Percentiles rank a stretch among this genome's conserved stretches.
Evolutionary conservation across 2,329 filamentous ascomycete species (phyloP).

Genomic region (Pyrenophora seminiperda): DNA sequence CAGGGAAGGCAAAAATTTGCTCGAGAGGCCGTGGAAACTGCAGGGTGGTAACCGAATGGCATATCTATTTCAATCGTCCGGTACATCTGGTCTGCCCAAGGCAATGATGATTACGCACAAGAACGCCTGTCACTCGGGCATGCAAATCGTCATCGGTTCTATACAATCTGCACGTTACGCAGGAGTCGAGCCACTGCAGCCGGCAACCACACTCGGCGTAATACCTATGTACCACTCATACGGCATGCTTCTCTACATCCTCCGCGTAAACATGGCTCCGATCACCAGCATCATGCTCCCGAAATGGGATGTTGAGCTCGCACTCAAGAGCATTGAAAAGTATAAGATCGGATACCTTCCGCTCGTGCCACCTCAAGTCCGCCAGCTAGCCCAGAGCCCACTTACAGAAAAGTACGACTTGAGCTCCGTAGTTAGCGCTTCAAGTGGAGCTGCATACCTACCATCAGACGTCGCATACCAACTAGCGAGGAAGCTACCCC

Average conservation of each 20-base stretch:
- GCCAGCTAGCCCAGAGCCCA: slow-evolving; percentile 34
- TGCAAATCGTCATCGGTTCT: slow-evolving; percentile 33
- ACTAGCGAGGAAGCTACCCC: slow-evolving; percentile 35
- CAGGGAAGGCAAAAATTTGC: slow-evolving; percentile 21
- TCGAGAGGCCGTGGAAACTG: slow-evolving; percentile 26
- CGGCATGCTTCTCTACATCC: slow-evolving; percentile 41
- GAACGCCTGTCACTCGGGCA: slow-evolving; percentile 33
- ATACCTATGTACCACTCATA: slow-evolving; percentile 43
- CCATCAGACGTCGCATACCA: slow-evolving; percentile 37
- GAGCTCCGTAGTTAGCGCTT: slow-evolving; percentile 27
- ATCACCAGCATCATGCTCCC: slow-evolving; percentile 34
- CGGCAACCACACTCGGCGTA: slow-evolving; percentile 26
- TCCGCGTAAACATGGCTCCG: slow-evolving; percentile 32
- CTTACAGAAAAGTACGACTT: slow-evolving; percentile 38
- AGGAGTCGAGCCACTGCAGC: slow-evolving; percentile 29
- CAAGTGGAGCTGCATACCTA: slow-evolving; percentile 37
- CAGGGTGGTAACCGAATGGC: slow-evolving; percentile 33
- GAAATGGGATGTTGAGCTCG: slow-evolving; percentile 36
- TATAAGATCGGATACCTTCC: slow-evolving; percentile 34
- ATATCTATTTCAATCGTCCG: slow-evolving; percentile 39
- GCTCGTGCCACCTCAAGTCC: slow-evolving; percentile 36
- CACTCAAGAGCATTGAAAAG: slow-evolving; percentile 33
- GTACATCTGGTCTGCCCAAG: slow-evolving; percentile 41
- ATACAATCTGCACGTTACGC: slow-evolving; percentile 28
- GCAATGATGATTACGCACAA: slow-evolving; percentile 43